These are phyloP conservation scores for Ogataea pilisensis DNA, from an alignment of 805 yeast genomes.

Conservation along the genomic window DNA sequence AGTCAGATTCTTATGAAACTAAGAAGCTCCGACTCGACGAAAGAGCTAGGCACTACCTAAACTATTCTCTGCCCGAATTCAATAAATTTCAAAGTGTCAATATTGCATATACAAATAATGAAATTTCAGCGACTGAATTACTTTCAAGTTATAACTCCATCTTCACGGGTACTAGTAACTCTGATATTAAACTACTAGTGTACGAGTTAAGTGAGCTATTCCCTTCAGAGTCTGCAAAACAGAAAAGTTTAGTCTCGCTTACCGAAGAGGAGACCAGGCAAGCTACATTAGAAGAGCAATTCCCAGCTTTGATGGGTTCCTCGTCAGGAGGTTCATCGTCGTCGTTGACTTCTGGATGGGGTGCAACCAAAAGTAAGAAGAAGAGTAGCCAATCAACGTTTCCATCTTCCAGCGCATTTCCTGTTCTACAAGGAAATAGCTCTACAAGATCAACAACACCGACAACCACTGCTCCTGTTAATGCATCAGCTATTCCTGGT, in stretches of 20 bases:
- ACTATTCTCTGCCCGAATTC: slow-evolving; percentile 45
- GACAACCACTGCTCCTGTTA: slow-evolving; percentile 7
- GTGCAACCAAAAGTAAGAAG: slow-evolving; percentile 1
- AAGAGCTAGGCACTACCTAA: slow-evolving; percentile 76
- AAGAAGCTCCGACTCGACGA: slow-evolving; percentile 70
- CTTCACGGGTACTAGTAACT: slow-evolving; percentile 37
- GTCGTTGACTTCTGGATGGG: slow-evolving; percentile 8
- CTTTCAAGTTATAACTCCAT: slow-evolving; percentile 42
- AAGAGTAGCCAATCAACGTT: neutral
- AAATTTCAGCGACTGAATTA: slow-evolving; percentile 46
- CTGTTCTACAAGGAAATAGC: slow-evolving; percentile 4
- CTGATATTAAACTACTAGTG: slow-evolving; percentile 54
- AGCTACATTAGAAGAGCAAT: slow-evolving; percentile 33
- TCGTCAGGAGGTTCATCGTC: slow-evolving; percentile 3
- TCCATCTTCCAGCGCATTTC: slow-evolving; percentile 10
- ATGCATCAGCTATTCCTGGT: slow-evolving; percentile 14
- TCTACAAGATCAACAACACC: neutral
- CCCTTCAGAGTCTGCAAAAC: slow-evolving; percentile 42
- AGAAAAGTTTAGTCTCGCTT: slow-evolving; percentile 34
- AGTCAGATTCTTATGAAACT: slow-evolving; percentile 38
- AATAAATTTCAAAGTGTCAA: slow-evolving; percentile 48
- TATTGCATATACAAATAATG: slow-evolving; percentile 40
- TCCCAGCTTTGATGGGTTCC: slow-evolving; percentile 45
- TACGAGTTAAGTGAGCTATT: slow-evolving; percentile 58
- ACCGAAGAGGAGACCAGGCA: slow-evolving; percentile 24